Evolutionary conservation across 139 green algal species (phyloP).

Genomic region (Chlorella sp.): DNA sequence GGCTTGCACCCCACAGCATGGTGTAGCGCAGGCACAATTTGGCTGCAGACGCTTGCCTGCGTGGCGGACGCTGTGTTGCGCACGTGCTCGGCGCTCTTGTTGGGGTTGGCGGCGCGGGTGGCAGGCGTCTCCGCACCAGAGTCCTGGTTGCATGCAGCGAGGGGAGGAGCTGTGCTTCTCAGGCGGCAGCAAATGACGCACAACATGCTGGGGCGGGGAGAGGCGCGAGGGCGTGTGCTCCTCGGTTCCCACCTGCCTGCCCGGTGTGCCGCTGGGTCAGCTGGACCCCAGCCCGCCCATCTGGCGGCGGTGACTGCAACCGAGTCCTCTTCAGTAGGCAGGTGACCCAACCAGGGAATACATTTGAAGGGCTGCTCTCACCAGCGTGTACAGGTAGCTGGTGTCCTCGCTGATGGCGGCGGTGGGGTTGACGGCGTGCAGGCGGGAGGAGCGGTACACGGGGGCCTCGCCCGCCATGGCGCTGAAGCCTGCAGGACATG

Average conservation of each 20-base stretch:
- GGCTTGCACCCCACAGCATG: too few relatives aligned
- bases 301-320: too few relatives aligned
- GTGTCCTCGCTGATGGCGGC: constrained; percentile 23
- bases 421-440: constrained; percentile 34
- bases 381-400: constrained; percentile 31
- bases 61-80: constrained; percentile 35
- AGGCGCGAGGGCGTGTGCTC: too few relatives aligned
- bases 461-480: constrained; percentile 14
- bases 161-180: neutral
- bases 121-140: constrained; percentile 15
- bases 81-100: constrained; percentile 31
- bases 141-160: constrained; percentile 5
- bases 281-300: too few relatives aligned
- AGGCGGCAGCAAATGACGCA: too few relatives aligned
- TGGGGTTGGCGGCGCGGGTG: constrained; percentile 28
- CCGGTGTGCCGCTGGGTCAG: too few relatives aligned
- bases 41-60: too few relatives aligned
- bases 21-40: too few relatives aligned
- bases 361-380: neutral
- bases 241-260: neutral
- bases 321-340: too few relatives aligned
- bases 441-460: constrained; percentile 26
- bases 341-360: too few relatives aligned
- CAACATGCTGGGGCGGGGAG: too few relatives aligned
- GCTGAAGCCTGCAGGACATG: neutral